These are phyloP conservation scores for Fusarium burgessii DNA, from an alignment of 2,329 filamentous ascomycete genomes.

Conservation along the genomic window DNA sequence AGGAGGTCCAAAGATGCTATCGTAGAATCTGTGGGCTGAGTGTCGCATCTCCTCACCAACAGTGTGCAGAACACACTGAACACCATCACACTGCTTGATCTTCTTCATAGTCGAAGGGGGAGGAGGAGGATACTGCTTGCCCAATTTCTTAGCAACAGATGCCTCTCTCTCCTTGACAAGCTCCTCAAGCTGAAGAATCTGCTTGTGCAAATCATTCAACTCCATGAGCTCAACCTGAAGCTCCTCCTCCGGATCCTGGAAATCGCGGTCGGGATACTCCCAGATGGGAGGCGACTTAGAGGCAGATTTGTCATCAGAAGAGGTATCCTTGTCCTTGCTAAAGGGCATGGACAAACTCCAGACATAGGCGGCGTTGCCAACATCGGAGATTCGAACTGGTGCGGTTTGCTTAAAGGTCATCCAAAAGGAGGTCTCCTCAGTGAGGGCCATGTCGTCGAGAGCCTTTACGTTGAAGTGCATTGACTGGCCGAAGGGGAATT, in stretches of 20 bases:
- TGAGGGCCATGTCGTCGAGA: conserved; percentile 56
- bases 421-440: conserved; percentile 54
- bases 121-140: conserved; percentile 39
- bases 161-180: conserved; percentile 58
- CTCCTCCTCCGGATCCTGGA: conserved; percentile 49
- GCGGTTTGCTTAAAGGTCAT: conserved; percentile 60
- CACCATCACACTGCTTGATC: conserved; percentile 35
- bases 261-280: conserved; percentile 22
- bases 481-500: conserved; percentile 56
- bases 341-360: conserved; percentile 43
- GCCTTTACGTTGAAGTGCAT: conserved; percentile 59
- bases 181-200: conserved; percentile 56
- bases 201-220: conserved; percentile 57
- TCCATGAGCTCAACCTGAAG: conserved; percentile 59
- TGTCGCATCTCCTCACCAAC: conserved; percentile 55
- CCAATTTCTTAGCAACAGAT: conserved; percentile 53
- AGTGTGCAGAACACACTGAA: conserved; percentile 57
- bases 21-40: conserved; percentile 38
- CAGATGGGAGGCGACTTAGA: conserved; percentile 17
- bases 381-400: conserved; percentile 56
- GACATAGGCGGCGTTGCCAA: conserved; percentile 55
- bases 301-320: conserved; percentile 6
- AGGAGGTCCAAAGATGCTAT: conserved; percentile 31
- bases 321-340: conserved; percentile 26
- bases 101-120: conserved; percentile 40